These are phyloP conservation scores for Diaporthe sp. DNA, from an alignment of 2,329 filamentous ascomycete species.

Conservation along the genomic window DNA sequence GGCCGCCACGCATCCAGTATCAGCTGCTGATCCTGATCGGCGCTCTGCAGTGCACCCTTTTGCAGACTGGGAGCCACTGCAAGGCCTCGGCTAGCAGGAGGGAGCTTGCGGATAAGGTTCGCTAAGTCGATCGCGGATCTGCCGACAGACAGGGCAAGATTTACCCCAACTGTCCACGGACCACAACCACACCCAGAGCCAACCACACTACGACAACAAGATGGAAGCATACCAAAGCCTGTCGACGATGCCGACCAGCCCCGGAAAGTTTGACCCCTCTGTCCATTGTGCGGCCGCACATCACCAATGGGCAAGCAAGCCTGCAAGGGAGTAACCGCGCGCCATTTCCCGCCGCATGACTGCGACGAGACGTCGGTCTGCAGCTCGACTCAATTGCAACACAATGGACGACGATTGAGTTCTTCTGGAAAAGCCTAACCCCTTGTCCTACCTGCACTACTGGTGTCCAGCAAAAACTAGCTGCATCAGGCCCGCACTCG, in stretches of 20 bases:
- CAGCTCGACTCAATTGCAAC: background rate
- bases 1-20: background rate
- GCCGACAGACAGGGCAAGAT: constrained; percentile 18
- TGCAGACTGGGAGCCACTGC: too few relatives aligned
- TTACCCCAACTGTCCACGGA: constrained; percentile 7
- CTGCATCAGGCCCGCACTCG: background rate
- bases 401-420: background rate
- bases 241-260: background rate
- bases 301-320: too few relatives aligned
- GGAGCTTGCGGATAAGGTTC: constrained; percentile 24
- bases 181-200: background rate
- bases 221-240: background rate
- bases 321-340: background rate
- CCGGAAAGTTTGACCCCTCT: background rate
- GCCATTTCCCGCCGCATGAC: background rate
- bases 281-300: background rate
- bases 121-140: constrained; percentile 20
- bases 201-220: background rate
- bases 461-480: background rate
- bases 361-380: background rate
- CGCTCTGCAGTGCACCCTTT: background rate
- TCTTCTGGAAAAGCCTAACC: constrained; percentile 4
- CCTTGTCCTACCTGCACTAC: background rate
- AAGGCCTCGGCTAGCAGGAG: background rate
- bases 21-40: background rate